Evolutionary conservation across 164 flowering plant genomes (phyloP), one percentile per base, ranked within the genome.

Genomic region (Aristolochia fimbriata): DNA sequence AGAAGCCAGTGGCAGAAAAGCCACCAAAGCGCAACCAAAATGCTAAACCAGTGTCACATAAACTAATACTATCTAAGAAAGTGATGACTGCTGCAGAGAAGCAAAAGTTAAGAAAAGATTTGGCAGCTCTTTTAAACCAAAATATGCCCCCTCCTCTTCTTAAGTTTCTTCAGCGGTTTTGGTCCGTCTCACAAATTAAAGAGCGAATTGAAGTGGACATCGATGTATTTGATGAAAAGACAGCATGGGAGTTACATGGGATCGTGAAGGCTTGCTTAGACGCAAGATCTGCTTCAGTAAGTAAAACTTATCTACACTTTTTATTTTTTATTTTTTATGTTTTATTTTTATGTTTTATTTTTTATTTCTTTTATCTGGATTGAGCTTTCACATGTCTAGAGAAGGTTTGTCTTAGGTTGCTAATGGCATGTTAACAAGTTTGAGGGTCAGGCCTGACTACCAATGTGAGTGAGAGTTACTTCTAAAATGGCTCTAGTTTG

Each of bases 11-110:
- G 59, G 55, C 53, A 4, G 55, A 60, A 53, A 69, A 57, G 24
- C 48, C 47, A 33, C 41, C 12, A 11, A 68, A 57, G 49, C 58
- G 62, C 54, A 56, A 54, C 33, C 21, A 15, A 30, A 55, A 37
- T 33, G 9, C 56, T 8, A 72, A 57, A 47, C 63, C 59, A 54
- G 48, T 15, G 43, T 15, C 41, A 59, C 63, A 55, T 4, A 68
- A 64, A 61, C 30, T 19, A 20, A 52, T n/a, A 37, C 41, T 52
- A 20, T 41, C 62, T 47, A 53, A 56, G 6, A 72, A 58, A 62
- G 69, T 24, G 62, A 64, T 69, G 69, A 48, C 76, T 55, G 55
- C 59, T 23, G 75, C 68, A 30, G 84, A 76, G n/a, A 83, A 73
- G 63, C 68, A 61, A 58, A 71, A 66, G 62, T 61, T 73, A 59